Evolutionary conservation across 2,329 filamentous ascomycete species (phyloP), one percentile per base, ranked within the genome.

Genomic region (Verticillium albo-atrum): DNA sequence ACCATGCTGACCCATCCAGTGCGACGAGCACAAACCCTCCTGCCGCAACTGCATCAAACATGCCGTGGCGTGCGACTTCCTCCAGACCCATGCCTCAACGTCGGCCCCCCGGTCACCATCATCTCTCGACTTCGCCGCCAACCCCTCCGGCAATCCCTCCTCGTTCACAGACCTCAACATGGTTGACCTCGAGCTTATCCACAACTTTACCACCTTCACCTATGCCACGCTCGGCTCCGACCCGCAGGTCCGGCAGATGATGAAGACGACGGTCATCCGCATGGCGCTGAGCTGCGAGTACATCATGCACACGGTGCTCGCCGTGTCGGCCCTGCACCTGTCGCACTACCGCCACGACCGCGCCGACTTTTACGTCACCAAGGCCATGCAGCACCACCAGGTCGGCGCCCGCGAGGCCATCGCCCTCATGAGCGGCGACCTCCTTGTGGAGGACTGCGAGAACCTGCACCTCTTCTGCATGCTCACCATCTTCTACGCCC

Each of bases 171-270:
- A 63, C 12, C 67, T 77, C n/a, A 76, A 77, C 42, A 64, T 80
- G 1, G 63, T 75, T 10, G 79, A 83, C 59, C 71, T 84, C 14
- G 80, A 84, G 63, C 74, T 85, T 2, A 72, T 85, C 10, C 80
- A 84, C 66, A 80, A 84, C 68, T 85, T 76, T 62, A 77, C 75
- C 34, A 79, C 76, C 0, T 77, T 76, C 3, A 84, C 82, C 1
- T 77, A 75, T 60, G 71, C 74, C 25, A 82, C 81, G 0, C 68
- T 84, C 3, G 75, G 76, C 7, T 71, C 68, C 9, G 74, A 79
- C 32, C 71, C 75, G 0, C 64, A 68, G 6, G 62, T 81, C 3
- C 75, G 77, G 52, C 71, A 74, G 50, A 74, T 82, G 51, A 83
- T 79, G 77, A 75, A 76, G 14, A 72, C 79, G 17, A 76, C 76